Evolutionary conservation across 257 asterid species (phyloP), one percentile per base, ranked within the genome.

Genomic region (Avicennia marina): DNA sequence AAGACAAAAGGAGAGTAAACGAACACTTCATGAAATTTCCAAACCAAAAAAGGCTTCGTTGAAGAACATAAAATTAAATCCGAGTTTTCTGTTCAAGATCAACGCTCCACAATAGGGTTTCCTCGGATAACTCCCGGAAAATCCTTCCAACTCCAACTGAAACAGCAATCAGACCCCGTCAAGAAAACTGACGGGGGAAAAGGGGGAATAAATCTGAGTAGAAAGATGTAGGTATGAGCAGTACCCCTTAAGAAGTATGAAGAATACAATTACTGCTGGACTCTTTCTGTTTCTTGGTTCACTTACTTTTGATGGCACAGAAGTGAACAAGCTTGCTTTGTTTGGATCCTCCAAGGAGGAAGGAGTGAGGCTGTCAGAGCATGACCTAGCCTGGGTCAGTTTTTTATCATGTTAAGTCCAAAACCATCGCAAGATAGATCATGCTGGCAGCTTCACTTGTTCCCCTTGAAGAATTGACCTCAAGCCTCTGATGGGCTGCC

Each of bases 401-500:
- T 58, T 32, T 15, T 13, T 26, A 11, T 7, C 27, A 13, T 0
- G 1, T 31, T 2, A 11, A 8, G 29, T 31, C 31, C 54, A 63
- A 43, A 53, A 56, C 58, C 17, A 68, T 58, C 73, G 77, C 75
- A 44, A 67, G 73, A 69, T 82, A 89, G 96, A 89, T 89, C 96
- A 89, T 85, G 96, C 96, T 89, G 96, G 96, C 96, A 89, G 96
- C 96, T 85, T 89, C 95, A 89, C 96, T 85, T 79, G 52, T 81
- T 81, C 89, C 83, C 47, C 61, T 41, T 59, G n/a, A n/a, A n/a
- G n/a, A n/a, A n/a, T n/a, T n/a, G n/a, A n/a, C n/a, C n/a, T n/a
- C n/a, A n/a, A n/a, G n/a, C n/a, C n/a, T n/a, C n/a, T n/a, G n/a
- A n/a, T n/a, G n/a, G n/a, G n/a, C n/a, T n/a, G n/a, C n/a, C n/a